These are phyloP conservation scores for Akebia trifoliata DNA, from an alignment of 164 flowering plant species.

Conservation along the genomic window DNA sequence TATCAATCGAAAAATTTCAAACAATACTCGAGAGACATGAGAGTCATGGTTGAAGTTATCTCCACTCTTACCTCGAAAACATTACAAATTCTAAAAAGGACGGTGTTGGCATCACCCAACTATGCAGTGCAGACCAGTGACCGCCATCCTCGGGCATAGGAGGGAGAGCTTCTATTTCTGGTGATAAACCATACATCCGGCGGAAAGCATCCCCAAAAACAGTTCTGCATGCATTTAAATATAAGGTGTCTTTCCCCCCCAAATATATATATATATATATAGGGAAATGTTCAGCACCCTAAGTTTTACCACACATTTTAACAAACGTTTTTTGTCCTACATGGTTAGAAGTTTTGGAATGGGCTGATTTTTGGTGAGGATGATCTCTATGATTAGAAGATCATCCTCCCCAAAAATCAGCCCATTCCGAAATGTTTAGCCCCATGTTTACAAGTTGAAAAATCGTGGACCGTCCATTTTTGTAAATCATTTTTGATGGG, in stretches of 20 bases:
- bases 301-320: no score
- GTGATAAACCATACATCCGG: conserved; percentile 71
- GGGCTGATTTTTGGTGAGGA: no score
- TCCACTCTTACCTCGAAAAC: conserved; percentile 66
- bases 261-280: no score
- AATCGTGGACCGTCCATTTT: no score
- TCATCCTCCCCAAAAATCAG: no score
- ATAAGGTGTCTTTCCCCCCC: background rate
- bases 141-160: conserved; percentile 96
- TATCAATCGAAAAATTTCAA: background rate
- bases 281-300: no score
- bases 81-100: conserved; percentile 87
- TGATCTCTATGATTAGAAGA: no score
- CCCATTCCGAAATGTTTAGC: no score
- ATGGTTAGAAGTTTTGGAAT: no score
- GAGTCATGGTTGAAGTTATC: background rate
- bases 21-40: background rate
- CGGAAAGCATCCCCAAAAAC: conserved; percentile 77
- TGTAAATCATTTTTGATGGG: no score
- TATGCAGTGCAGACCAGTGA: conserved; percentile 82
- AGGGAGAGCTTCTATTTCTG: conserved; percentile 72
- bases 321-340: no score
- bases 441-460: no score
- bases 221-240: conserved; percentile 44
- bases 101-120: conserved; percentile 98